Conservation (phyloP, 495 filamentous ascomycete genomes). For the Lophiotrema nucula region DNA sequence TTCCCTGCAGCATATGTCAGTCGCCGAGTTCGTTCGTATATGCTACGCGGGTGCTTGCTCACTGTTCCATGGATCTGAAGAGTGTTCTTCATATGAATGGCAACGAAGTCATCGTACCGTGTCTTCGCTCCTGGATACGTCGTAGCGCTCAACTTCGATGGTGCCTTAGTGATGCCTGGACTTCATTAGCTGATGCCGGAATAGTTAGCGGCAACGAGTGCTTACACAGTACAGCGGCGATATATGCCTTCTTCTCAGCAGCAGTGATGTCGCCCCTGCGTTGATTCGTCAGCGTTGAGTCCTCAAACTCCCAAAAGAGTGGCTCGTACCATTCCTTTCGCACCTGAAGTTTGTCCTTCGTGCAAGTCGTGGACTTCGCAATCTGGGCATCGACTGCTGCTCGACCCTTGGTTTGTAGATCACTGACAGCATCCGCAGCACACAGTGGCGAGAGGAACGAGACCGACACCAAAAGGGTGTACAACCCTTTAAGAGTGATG, state of each 20-base stretch:
- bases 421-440: conserved; percentile 44
- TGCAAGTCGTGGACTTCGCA: conserved; percentile 49
- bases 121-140: conserved; percentile 28
- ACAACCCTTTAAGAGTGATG: conserved; percentile 9
- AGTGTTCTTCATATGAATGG: conserved; percentile 32
- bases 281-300: conserved; percentile 3
- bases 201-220: background rate
- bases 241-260: conserved; percentile 29
- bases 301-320: background rate
- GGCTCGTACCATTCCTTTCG: conserved; percentile 50
- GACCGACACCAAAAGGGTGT: conserved; percentile 16
- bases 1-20: conserved; percentile 14
- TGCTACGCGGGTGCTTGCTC: background rate
- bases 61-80: conserved; percentile 30
- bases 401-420: conserved; percentile 47
- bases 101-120: conserved; percentile 32
- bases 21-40: background rate
- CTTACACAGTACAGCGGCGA: conserved; percentile 29
- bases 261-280: conserved; percentile 27
- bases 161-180: conserved; percentile 17
- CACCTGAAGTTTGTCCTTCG: conserved; percentile 47
- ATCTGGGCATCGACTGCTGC: conserved; percentile 43
- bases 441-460: conserved; percentile 6
- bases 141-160: conserved; percentile 22
- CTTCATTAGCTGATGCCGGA: background rate